Percentiles rank a stretch among this genome's conserved stretches.
Conservation (phyloP, 441 rosid genomes). For the Isatis lusitanica region DNA sequence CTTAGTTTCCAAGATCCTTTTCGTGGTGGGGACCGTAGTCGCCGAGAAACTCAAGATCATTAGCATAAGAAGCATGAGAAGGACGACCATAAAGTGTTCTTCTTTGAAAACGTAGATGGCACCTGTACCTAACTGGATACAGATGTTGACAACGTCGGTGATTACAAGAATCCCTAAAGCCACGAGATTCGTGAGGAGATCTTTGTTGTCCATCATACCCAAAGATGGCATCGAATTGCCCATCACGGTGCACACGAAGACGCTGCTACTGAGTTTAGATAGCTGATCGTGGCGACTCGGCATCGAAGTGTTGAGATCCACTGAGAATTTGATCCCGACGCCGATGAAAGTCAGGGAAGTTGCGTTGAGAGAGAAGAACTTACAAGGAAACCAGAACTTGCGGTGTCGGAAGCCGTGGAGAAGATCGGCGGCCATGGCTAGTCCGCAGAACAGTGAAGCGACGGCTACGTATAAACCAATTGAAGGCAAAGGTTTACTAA, state of each 20-base stretch:
- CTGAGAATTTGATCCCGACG: slow-evolving; percentile 72
- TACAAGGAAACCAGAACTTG: slow-evolving; percentile 79
- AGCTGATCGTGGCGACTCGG: slow-evolving; percentile 85
- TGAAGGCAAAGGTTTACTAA: slow-evolving; percentile 75
- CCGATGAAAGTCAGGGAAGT: slow-evolving; percentile 67
- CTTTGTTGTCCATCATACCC: slow-evolving; percentile 69
- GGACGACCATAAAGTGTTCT: slow-evolving; percentile 66
- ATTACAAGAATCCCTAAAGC: slow-evolving; percentile 76
- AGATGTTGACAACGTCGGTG: slow-evolving; percentile 64
- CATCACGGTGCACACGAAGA: slow-evolving; percentile 74
- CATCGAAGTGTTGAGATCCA: slow-evolving; percentile 93
- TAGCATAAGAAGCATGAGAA: slow-evolving; percentile 71
- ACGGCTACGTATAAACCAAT: slow-evolving; percentile 50
- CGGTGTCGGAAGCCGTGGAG: slow-evolving; percentile 56
- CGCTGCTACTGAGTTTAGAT: slow-evolving; percentile 77
- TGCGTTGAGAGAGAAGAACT: slow-evolving; percentile 72
- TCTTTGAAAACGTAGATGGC: slow-evolving; percentile 58
- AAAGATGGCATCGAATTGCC: slow-evolving; percentile 90
- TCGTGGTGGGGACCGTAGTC: slow-evolving; percentile 54
- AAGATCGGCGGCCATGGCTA: slow-evolving; percentile 72
- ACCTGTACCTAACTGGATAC: slow-evolving; percentile 85
- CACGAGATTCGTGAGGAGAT: slow-evolving; percentile 52
- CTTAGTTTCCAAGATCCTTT: slow-evolving; percentile 52
- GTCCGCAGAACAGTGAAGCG: slow-evolving; percentile 51
- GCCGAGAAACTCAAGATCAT: slow-evolving; percentile 60